Conservation (phyloP, 2,329 filamentous ascomycete species). For the Sarocladiaceae sp. region DNA sequence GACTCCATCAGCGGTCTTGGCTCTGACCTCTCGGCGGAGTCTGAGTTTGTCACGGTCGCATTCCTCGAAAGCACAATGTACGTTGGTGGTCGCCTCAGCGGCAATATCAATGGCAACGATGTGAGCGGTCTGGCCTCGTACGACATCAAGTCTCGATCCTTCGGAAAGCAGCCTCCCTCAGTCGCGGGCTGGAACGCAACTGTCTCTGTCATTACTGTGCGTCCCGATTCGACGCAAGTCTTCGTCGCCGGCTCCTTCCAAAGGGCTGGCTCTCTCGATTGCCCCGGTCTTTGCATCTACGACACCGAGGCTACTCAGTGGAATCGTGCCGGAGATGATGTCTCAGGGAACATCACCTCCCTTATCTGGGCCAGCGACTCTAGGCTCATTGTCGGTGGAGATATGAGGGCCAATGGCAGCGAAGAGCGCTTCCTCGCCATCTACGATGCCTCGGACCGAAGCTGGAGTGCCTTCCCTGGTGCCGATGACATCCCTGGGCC, state of each 20-base stretch:
- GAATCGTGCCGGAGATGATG: conserved; percentile 69
- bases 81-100: conserved; percentile 76
- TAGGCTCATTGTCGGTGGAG: conserved; percentile 72
- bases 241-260: conserved; percentile 85
- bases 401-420: conserved; percentile 65
- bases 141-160: conserved; percentile 63
- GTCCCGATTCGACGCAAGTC: conserved; percentile 64
- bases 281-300: conserved; percentile 78
- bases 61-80: conserved; percentile 66
- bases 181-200: conserved; percentile 65
- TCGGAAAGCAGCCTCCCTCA: conserved; percentile 68
- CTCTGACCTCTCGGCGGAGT: conserved; percentile 62
- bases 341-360: conserved; percentile 66
- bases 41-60: conserved; percentile 70
- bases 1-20: conserved; percentile 66
- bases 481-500: conserved; percentile 71
- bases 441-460: conserved; percentile 64
- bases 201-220: conserved; percentile 72
- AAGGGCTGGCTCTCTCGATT: conserved; percentile 78
- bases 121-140: conserved; percentile 78
- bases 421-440: conserved; percentile 60
- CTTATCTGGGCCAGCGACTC: conserved; percentile 74
- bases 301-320: conserved; percentile 68
- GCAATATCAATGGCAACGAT: conserved; percentile 56
- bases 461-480: conserved; percentile 61